Evolutionary conservation across 139 green algal genomes (phyloP).

Genomic region (Pedinophyceae sp.): DNA sequence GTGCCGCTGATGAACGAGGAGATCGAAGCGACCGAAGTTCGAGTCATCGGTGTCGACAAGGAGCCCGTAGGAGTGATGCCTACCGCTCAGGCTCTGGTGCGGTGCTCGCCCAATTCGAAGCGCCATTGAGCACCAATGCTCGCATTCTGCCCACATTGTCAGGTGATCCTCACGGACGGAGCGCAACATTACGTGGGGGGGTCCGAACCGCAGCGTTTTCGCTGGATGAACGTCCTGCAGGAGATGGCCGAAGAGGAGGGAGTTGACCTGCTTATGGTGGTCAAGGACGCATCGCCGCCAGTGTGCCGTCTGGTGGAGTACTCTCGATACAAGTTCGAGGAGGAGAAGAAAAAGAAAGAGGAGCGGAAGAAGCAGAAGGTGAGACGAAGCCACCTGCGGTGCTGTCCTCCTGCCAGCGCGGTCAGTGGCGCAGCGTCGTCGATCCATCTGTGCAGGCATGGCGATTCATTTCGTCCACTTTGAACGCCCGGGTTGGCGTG

Average conservation of each 20-base stretch:
- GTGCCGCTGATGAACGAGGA: slow-evolving; percentile 20
- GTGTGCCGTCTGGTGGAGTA: slow-evolving; percentile 45
- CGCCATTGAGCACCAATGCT: too few species aligned
- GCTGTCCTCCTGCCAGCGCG: neutral
- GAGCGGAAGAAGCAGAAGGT: slow-evolving; percentile 42
- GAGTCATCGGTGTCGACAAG: slow-evolving; percentile 30
- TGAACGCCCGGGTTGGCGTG: neutral
- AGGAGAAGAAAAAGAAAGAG: slow-evolving; percentile 47
- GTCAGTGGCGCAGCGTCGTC: neutral
- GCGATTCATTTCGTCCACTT: neutral
- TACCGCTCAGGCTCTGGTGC: neutral
- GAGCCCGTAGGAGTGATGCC: slow-evolving; percentile 32
- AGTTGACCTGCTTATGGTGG: slow-evolving; percentile 44
- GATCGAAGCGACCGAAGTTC: slow-evolving; percentile 23
- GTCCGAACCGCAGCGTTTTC: too few species aligned
- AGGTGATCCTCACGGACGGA: too few species aligned
- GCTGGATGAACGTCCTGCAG: too few species aligned
- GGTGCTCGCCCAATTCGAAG: too few species aligned
- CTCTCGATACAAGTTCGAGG: slow-evolving; percentile 59
- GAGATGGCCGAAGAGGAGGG: slow-evolving; percentile 18
- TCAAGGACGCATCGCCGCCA: slow-evolving; percentile 26
- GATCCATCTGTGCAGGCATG: slow-evolving; percentile 1
- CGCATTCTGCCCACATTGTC: too few species aligned
- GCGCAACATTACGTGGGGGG: slow-evolving; percentile 8
- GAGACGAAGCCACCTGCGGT: slow-evolving; percentile 17